Evolutionary conservation across 2,329 filamentous ascomycete genomes (phyloP), one percentile per base, ranked within the genome.

Genomic region (Aspergillus chevalieri): DNA sequence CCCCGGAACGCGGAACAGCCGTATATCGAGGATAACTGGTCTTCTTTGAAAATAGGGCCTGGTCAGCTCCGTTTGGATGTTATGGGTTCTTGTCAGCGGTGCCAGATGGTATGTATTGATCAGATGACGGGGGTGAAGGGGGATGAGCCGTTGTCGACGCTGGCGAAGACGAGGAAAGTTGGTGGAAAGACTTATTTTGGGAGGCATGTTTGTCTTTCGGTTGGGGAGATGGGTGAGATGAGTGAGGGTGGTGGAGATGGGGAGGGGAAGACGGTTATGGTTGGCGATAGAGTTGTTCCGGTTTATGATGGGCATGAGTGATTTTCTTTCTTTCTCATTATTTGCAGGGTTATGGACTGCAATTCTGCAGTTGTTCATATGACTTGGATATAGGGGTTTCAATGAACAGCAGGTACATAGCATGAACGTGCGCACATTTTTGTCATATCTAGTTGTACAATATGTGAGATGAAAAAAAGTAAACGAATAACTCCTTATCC

Each of bases 41-140:
- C 73, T 10, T 76, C 70, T 14, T 61, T 95, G 38, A 75, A 71
- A 7, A 86, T 96, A 50, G 87, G 86, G 0, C 52, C 59, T 0
- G 53, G 56, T 1, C 50, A 64, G 15, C 38, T 66, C 22, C 57
- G 47, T 1, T 66, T 76, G 19, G 62, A 86, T 53, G 81, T 94
- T 61, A 72, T 97, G 4, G 92, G 91, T 0, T 81, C 87, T 3
- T 98, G 93, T 62, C 81, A 89, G 52, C 77, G 93, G 51, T 98
- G 93, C 60, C 90, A 95, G 66, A 97, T 98, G 91, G 86, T 98
- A 8, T 96, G 92, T 65, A 82, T 97, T 43, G 85, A 98, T 62
- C 93, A 96, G 66, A 75, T 83, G 43, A 95, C 86, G 10, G 90
- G 84, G 0, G 78, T 83, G 54, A 87, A 83, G 65, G 82, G 84